Conservation (phyloP, 2,329 filamentous ascomycete species). For the Sporothrix phasma region DNA sequence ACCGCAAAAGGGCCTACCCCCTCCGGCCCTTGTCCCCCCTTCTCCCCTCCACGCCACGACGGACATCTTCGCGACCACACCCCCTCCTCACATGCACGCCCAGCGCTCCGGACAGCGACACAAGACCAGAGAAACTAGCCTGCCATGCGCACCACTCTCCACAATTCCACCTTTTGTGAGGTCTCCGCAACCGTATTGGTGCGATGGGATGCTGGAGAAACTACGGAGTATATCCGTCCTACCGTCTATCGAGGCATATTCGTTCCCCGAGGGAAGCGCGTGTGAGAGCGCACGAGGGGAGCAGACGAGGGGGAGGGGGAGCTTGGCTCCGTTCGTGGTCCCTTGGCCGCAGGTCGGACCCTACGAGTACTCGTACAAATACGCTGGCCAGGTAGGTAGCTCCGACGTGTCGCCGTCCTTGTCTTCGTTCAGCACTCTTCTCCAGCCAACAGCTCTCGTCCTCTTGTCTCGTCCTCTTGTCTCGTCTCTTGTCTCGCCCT, state of each 20-base stretch:
- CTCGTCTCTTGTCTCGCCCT: not conserved
- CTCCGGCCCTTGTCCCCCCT: too few species aligned
- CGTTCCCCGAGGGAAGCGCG: not conserved
- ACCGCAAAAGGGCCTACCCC: too few species aligned
- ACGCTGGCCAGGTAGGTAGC: conserved; percentile 1
- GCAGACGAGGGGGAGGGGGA: not conserved
- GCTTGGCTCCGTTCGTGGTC: not conserved
- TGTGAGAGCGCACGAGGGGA: not conserved
- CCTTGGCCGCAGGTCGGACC: not conserved
- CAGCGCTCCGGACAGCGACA: not conserved
- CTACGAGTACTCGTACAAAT: conserved; percentile 7
- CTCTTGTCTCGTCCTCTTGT: not conserved
- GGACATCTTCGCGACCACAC: not conserved
- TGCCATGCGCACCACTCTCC: not conserved
- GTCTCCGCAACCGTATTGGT: not conserved
- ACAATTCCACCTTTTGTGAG: conserved; percentile 11
- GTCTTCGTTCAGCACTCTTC: conserved; percentile 2
- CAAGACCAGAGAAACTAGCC: not conserved
- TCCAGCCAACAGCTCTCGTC: not conserved
- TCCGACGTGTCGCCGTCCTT: not conserved
- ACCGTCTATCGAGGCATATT: not conserved
- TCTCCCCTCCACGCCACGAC: too few species aligned
- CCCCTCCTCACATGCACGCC: conserved; percentile 1
- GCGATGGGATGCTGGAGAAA: conserved; percentile 6
- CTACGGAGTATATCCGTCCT: not conserved